These are phyloP conservation scores for Tricholomella constricta DNA, from an alignment of 768 basidiomycete species.

Conservation along the genomic window DNA sequence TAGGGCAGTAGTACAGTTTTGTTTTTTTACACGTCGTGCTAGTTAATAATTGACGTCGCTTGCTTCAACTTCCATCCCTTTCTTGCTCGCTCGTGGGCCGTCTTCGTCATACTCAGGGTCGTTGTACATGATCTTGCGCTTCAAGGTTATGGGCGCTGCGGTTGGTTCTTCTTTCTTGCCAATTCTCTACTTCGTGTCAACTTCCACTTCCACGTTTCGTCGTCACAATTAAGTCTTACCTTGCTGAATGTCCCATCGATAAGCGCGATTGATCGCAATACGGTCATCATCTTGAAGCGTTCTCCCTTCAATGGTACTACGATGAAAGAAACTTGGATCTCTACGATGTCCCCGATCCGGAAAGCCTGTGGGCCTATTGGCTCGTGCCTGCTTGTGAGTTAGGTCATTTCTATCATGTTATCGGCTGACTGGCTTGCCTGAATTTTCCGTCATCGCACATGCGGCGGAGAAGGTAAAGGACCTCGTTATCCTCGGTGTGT, in stretches of 20 bases:
- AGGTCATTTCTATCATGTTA: not conserved
- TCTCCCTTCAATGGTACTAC: slow-evolving; percentile 13
- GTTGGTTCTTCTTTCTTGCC: not conserved
- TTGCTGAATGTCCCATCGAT: slow-evolving; percentile 12
- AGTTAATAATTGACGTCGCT: no score
- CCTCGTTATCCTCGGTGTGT: slow-evolving; percentile 17
- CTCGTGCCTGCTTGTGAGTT: slow-evolving; percentile 1
- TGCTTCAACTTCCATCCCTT: no score
- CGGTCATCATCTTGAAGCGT: slow-evolving; percentile 12
- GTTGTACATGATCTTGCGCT: not conserved
- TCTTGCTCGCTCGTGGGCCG: not conserved
- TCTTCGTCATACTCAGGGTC: not conserved
- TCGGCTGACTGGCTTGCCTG: not conserved
- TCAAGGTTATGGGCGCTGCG: not conserved
- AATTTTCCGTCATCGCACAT: not conserved
- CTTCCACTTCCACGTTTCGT: not conserved
- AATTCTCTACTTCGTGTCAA: not conserved
- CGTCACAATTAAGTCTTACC: slow-evolving; percentile 4
- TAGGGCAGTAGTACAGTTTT: no score
- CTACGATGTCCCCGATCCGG: no score
- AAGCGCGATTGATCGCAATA: slow-evolving; percentile 13
- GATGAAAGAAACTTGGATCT: slow-evolving; percentile 13
- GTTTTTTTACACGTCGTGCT: no score
- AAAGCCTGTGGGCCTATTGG: slow-evolving; percentile 2
- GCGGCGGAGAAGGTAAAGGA: slow-evolving; percentile 5